A percentile compares a stretch with the other conserved stretches of the same genome.
Conservation (phyloP, 2,329 filamentous ascomycete genomes). For the Ramichloridium luteum region DNA sequence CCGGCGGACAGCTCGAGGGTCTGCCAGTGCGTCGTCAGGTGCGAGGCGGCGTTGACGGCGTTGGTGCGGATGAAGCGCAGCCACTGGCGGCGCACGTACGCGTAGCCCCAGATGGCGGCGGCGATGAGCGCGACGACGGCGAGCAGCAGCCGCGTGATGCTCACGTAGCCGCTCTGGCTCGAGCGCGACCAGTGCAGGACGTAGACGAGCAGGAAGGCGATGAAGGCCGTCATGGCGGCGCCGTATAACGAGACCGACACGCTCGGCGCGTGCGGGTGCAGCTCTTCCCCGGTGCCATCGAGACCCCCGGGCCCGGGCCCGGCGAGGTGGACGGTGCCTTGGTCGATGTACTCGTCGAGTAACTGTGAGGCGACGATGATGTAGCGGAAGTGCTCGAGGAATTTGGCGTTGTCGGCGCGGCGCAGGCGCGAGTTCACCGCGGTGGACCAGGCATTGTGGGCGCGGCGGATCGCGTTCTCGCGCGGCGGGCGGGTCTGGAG, state of each 20-base stretch:
- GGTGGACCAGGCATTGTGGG: conserved; percentile 39
- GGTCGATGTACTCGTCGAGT: conserved; percentile 51
- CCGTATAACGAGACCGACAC: conserved; percentile 43
- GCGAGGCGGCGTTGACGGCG: conserved; percentile 55
- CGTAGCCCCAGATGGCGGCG: conserved; percentile 45
- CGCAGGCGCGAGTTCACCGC: conserved; percentile 62
- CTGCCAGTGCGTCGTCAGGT: conserved; percentile 62
- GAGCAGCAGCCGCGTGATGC: conserved; percentile 42
- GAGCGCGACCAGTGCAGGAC: conserved; percentile 58
- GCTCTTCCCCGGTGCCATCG: conserved; percentile 15
- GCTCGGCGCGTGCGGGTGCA: conserved; percentile 17
- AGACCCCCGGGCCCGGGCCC: conserved; percentile 7
- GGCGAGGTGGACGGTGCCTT: conserved; percentile 27
- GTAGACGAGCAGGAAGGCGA: conserved; percentile 52
- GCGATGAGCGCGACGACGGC: conserved; percentile 41
- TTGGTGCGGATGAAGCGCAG: conserved; percentile 65
- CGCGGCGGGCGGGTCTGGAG: conserved; percentile 4
- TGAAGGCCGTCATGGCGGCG: conserved; percentile 51
- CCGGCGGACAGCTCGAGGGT: conserved; percentile 67
- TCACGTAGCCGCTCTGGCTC: conserved; percentile 40
- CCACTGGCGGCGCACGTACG: conserved; percentile 68
- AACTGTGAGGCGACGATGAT: conserved; percentile 85
- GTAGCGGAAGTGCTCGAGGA: conserved; percentile 87
- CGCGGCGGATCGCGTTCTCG: conserved; percentile 23
- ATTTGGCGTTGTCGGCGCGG: conserved; percentile 66